Evolutionary conservation across 345 rosid genomes (phyloP).

Genomic region (Erysimum cheiranthoides): DNA sequence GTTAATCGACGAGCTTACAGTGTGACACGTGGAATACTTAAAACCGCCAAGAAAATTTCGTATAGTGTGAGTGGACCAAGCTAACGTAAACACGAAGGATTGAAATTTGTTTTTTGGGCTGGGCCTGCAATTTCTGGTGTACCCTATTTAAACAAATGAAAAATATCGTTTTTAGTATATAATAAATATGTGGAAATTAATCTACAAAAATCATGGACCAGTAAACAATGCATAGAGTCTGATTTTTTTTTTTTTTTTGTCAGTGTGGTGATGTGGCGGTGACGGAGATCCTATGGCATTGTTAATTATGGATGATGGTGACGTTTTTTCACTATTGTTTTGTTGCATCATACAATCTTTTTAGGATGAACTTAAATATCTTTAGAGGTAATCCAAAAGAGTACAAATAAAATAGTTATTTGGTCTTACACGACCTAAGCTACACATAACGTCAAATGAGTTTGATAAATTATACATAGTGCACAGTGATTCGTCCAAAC

Average conservation of each 20-base stretch:
- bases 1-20: not conserved
- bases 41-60: conserved; percentile 39
- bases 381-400: too few relatives aligned
- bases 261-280: conserved; percentile 28
- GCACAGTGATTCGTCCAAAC: not conserved
- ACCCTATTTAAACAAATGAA: not conserved
- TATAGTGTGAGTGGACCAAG: conserved; percentile 14
- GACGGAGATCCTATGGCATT: conserved; percentile 32
- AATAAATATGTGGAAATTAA: conserved; percentile 14
- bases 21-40: conserved; percentile 32
- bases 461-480: not conserved
- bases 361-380: too few relatives aligned
- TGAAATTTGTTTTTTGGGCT: conserved; percentile 10
- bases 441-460: not conserved
- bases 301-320: conserved; percentile 17
- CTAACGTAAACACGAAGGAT: not conserved
- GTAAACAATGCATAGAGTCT: not conserved
- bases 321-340: conserved; percentile 21
- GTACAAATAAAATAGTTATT: too few relatives aligned
- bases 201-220: conserved; percentile 4
- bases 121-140: conserved; percentile 15
- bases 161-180: not conserved
- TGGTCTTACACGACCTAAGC: too few relatives aligned
- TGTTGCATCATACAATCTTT: not conserved
- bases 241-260: conserved; percentile 11